Conservation (phyloP, 2,329 filamentous ascomycete species). For the Aspergillus proliferans region DNA sequence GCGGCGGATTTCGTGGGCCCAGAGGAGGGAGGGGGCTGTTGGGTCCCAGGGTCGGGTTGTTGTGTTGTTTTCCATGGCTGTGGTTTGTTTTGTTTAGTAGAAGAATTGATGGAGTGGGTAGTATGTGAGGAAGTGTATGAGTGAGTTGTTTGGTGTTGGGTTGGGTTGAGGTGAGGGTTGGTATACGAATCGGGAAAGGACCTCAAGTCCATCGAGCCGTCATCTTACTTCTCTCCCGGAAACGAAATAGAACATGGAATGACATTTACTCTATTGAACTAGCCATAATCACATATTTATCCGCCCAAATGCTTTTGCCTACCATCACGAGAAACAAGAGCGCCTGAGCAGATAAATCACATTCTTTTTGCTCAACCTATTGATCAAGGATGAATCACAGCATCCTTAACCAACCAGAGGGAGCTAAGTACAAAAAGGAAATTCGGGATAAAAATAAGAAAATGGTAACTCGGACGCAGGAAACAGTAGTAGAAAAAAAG, state of each 20-base stretch:
- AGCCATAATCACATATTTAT: conserved; percentile 26
- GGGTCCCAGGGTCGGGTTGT: conserved; percentile 3
- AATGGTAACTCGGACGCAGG: conserved; percentile 20
- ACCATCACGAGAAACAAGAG: background rate
- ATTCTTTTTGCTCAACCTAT: conserved; percentile 30
- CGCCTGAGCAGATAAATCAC: conserved; percentile 27
- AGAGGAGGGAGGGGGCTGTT: conserved; percentile 24
- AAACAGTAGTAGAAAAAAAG: conserved; percentile 10
- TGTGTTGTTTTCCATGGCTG: background rate
- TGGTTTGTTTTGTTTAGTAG: background rate
- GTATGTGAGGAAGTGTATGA: background rate
- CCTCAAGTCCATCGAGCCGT: background rate
- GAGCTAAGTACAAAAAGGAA: conserved; percentile 30
- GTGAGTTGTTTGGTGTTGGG: background rate
- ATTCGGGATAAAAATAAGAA: conserved; percentile 20
- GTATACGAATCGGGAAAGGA: background rate
- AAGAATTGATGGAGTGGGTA: background rate
- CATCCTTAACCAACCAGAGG: conserved; percentile 34
- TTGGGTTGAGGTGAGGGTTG: background rate
- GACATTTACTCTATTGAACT: conserved; percentile 29
- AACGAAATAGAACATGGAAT: conserved; percentile 14
- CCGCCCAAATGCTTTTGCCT: conserved; percentile 17
- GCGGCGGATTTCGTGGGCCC: conserved; percentile 35
- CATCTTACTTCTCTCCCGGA: background rate
- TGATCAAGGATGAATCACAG: conserved; percentile 29